Percentiles rank a stretch among this genome's conserved stretches.
These are phyloP conservation scores for Gyromitra esculenta DNA, from an alignment of 2,329 filamentous ascomycete genomes.

Conservation along the genomic window DNA sequence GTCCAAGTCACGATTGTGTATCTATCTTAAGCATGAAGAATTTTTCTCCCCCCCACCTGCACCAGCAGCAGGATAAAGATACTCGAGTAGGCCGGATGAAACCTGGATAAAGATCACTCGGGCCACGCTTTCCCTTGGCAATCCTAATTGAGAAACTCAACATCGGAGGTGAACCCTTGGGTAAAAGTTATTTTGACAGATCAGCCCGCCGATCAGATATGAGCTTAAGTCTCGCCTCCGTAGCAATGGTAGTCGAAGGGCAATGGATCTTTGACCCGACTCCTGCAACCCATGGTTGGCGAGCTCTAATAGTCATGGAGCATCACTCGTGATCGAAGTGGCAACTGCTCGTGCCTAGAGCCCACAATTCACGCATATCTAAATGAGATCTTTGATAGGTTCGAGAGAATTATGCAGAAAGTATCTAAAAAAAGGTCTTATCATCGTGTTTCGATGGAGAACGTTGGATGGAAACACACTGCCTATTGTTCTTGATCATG, in stretches of 20 bases:
- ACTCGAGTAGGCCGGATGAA: constrained; percentile 45
- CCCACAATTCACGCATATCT: not conserved
- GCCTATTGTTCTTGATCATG: not conserved
- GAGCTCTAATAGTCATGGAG: constrained; percentile 24
- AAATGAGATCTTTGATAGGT: not conserved
- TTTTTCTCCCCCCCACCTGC: not conserved
- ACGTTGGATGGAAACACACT: not conserved
- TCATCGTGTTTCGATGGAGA: not conserved
- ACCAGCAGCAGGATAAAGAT: constrained; percentile 37
- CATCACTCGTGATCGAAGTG: constrained; percentile 24
- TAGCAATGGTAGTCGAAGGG: constrained; percentile 12
- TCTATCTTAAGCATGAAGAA: constrained; percentile 24
- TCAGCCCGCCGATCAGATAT: constrained; percentile 44
- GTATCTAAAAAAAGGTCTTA: not conserved
- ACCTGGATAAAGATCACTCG: constrained; percentile 49
- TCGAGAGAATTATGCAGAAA: not conserved
- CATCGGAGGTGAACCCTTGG: constrained; percentile 30
- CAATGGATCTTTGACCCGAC: constrained; percentile 16
- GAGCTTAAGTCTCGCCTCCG: constrained; percentile 43
- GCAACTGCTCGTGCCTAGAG: not conserved
- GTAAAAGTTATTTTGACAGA: constrained; percentile 31
- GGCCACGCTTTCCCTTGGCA: constrained; percentile 48
- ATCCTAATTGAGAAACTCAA: constrained; percentile 11
- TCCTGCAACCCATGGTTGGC: constrained; percentile 29
- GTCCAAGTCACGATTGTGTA: constrained; percentile 42